Base-by-base conservation (phyloP, 805 yeast species). In the Starmera pachycereana region DNA sequence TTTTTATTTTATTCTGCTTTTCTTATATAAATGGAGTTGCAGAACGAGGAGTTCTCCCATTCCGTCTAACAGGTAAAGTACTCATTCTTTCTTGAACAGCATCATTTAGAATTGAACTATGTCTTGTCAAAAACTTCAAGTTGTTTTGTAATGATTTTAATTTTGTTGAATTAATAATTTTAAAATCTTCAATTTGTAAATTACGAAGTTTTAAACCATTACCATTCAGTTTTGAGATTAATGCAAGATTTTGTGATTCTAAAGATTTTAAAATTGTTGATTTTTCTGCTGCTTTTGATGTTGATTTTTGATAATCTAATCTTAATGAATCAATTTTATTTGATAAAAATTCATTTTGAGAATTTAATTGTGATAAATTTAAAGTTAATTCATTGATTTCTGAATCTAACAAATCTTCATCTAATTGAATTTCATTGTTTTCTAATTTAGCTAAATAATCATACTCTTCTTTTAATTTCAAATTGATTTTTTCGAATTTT, bases 231-330 rank as follows among this genome's bases (percentile, higher is more conserved):
- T 60, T 59, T 9, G 46, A 45, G 18, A 53, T 46, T 19, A 70
- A 39, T 9, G 35, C 32, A 2, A 58, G 61, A 16, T 50, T 51
- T 4, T 41, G 37, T 4, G 46, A 42, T 32, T 58, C 57, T n/a
- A 58, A 33, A 0, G 45, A 33, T 16, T 54, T 52, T 4, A 62
- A 32, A 7, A 33, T 28, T 4, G 53, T 49, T 1, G 75, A 63
- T 36, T 56, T 43, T 32, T 67, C 71, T 1, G 75, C 75, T 4
- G 78, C 78, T n/a, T 45, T 39, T 1, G 74, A 60, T 0, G 79
- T 72, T 8, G 51, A 51, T 5, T 43, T 37, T 51, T 74, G 80
- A 46, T 75, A 75, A n/a, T 55, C 40, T 2, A 44, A 32, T 42
- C 81, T 54, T 27, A 69, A 46, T 5, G 38, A 41, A 25, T 62